Evolutionary conservation across 148 eudicot genomes (phyloP), one percentile per base, ranked within the genome.

Genomic region (Persicaria tinctoria): DNA sequence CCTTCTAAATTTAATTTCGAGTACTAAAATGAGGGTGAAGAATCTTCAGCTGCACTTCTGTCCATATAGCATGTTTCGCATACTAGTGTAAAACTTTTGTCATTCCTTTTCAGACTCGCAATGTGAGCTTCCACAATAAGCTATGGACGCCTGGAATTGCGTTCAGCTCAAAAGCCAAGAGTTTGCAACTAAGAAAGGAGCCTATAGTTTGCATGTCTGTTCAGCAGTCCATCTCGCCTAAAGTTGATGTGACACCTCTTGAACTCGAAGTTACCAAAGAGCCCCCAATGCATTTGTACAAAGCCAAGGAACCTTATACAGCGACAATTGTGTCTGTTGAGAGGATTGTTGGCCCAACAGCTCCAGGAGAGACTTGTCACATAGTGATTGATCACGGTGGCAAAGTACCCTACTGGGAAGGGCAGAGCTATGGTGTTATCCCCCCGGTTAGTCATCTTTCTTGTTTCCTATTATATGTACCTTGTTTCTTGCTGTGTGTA

Each of bases 301-400:
- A 93, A 86, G 85, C 86, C 57, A 93, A 93, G 86, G 87, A 81
- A 76, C 93, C 98, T 0, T 93, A 93, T 78, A 84, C 86, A 11
- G 98, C 86, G 74, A 93, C 98, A 73, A 88, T 93, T 73, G 93
- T 89, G 53, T 93, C 98, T 71, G 93, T 93, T 79, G 97, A 93
- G 76, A 89, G 98, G 85, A 64, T 91, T 79, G 98, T 93, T 45
- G 98, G 98, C 44, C 93, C 93, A 8, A 85, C 84, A 75, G 98
- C 98, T 80, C 96, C 97, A 5, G 98, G 98, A 79, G 98, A 93
- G 84, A 91, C 97, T 69, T 91, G 98, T 81, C 98, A 93, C 76
- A 86, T 93, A 75, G 98, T 93, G 73, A 93, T 93, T 73, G 93
- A 93, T 79, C 98, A 93, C 62, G 94, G 83, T 56, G 98, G 98